phyloP scores from a whole-genome alignment of 2,329 filamentous ascomycete genomes.

The Ambrosiella beaveri region DNA sequence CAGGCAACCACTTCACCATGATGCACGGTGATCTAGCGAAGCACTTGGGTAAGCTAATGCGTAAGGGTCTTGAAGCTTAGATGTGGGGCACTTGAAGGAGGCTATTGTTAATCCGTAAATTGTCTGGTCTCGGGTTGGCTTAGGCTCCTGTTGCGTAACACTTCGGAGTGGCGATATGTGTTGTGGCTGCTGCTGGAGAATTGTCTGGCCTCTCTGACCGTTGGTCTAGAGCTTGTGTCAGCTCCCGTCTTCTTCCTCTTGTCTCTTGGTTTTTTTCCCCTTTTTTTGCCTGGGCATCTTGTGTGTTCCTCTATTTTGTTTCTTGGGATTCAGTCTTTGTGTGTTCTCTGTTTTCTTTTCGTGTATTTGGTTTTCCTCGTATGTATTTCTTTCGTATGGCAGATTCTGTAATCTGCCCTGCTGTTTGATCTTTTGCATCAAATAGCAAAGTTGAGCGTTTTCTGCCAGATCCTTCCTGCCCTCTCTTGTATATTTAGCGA shows the following conservation, averaged over 20 bases:
- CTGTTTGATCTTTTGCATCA: slow-evolving; percentile 2
- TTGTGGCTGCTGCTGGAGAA: not conserved
- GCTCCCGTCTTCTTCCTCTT: not conserved
- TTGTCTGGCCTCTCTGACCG: not conserved
- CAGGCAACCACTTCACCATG: slow-evolving; percentile 60
- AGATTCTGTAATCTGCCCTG: not conserved
- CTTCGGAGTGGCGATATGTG: not conserved
- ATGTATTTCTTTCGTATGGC: slow-evolving; percentile 1
- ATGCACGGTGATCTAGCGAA: slow-evolving; percentile 42
- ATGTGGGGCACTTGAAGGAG: not conserved
- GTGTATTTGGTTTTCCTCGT: not conserved
- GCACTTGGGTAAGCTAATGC: slow-evolving; percentile 21
- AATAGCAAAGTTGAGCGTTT: not conserved
- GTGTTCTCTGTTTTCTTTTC: not conserved
- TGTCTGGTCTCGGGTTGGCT: not conserved
- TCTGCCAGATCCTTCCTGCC: not conserved
- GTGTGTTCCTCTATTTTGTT: not conserved
- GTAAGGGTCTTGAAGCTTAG: slow-evolving; percentile 18
- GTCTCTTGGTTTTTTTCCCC: not conserved
- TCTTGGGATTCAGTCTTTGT: not conserved
- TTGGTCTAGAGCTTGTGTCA: not conserved
- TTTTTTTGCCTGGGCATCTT: not conserved
- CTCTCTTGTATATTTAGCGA: not conserved
- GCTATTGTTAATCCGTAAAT: not conserved
- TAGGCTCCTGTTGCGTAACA: not conserved